Base-by-base conservation (phyloP, 768 basidiomycete species). In the Panellus pusillus region DNA sequence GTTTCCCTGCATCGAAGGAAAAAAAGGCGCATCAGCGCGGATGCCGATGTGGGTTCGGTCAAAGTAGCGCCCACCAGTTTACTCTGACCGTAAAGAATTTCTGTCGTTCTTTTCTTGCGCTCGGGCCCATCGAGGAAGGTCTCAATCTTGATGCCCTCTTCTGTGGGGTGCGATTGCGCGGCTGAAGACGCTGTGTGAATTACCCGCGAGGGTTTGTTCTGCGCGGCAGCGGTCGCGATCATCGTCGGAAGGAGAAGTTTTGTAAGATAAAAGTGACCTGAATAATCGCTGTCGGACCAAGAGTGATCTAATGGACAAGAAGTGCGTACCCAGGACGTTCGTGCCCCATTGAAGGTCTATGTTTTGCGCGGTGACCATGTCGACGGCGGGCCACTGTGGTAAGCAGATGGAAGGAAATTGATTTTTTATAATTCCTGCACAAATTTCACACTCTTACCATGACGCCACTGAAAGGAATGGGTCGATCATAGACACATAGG, bases 261-360 rank as follows among this genome's bases (percentile, higher is more conserved):
- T 6, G 75, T 76, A 38, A 80, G 68, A 61, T 70, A 76, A 58
- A 71, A 76, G 54, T 77, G 79, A 0, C 77, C 77, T 68, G 56
- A 15, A 46, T 18, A 43, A 40, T 43, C 50, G 55, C n/a, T 42
- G 32, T 47, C 8, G 31, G n/a, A 42, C 28, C 1, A 29, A n/a
- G 7, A 32, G 39, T 40, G 24, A 13, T 57, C 58, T 37, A 65
- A 61, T 9, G 39, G 19, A 17, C 2, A 15, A 17, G 36, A 54
- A 61, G 39, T 31, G 52, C 57, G 48, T 56, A 75, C 79, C 80
- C 13, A 81, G 71, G 4, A 76, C 77, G 50, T 83, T 83, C 5
- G 76, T 79, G 7, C 82, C 81, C 44, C 82, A 79, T 58, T 79
- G 77, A 8, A 79, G 67, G 60, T 86, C 83, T 58, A 82, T 82